Conservation (phyloP, 495 filamentous ascomycete genomes). For the Podospora fimiseda region DNA sequence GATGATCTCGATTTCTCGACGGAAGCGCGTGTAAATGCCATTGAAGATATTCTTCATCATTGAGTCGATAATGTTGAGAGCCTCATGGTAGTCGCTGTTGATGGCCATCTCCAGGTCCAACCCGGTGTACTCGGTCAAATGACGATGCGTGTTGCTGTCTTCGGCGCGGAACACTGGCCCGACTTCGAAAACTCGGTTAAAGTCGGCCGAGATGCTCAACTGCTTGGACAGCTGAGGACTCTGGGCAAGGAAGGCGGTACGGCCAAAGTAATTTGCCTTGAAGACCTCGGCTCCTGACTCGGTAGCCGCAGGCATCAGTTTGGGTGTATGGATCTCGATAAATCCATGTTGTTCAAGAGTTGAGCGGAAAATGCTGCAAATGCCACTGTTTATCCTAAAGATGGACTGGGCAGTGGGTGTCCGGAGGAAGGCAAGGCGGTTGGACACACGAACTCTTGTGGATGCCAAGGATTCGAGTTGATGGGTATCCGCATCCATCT, state of each 20-base stretch:
- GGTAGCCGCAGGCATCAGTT: conserved; percentile 81
- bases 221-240: conserved; percentile 93
- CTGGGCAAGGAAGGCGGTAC: conserved; percentile 83
- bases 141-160: conserved; percentile 92
- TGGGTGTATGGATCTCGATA: conserved; percentile 89
- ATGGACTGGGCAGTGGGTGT: conserved; percentile 83
- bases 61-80: conserved; percentile 70
- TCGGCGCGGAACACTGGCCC: conserved; percentile 96
- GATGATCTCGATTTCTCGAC: conserved; percentile 61
- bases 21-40: conserved; percentile 63
- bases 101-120: conserved; percentile 95
- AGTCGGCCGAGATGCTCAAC: conserved; percentile 87
- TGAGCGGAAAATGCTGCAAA: conserved; percentile 72
- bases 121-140: conserved; percentile 94
- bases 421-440: conserved; percentile 79
- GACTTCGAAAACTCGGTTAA: conserved; percentile 85
- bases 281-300: conserved; percentile 95
- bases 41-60: conserved; percentile 86
- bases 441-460: conserved; percentile 55
- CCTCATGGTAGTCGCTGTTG: conserved; percentile 84
- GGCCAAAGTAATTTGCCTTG: conserved; percentile 87
- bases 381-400: conserved; percentile 69
- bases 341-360: conserved; percentile 73
- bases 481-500: conserved; percentile 34
- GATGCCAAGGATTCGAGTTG: conserved; percentile 35